A percentile compares a stretch with the other conserved stretches of the same genome.
Evolutionary conservation across 2,329 filamentous ascomycete genomes (phyloP).

Genomic region (Amauroascus niger): DNA sequence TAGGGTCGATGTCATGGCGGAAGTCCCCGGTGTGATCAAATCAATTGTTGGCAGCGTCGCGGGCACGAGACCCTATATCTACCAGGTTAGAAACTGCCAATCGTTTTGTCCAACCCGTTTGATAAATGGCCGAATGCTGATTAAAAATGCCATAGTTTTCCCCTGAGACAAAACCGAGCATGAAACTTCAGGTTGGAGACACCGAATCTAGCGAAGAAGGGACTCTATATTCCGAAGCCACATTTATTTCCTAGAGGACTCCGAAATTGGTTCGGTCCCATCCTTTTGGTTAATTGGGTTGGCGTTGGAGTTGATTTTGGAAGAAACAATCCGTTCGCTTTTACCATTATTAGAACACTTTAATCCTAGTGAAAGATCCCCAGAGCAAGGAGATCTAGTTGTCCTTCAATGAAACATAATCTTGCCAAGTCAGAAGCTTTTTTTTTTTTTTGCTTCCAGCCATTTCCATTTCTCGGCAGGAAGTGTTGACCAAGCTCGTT

Average conservation of each 20-base stretch:
- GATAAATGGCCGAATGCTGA: slow-evolving; percentile 19
- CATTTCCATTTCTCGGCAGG: neutral
- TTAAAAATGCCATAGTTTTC: slow-evolving; percentile 55
- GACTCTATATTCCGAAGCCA: slow-evolving; percentile 74
- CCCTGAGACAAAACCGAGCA: slow-evolving; percentile 53
- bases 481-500: neutral
- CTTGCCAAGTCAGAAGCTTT: neutral
- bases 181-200: slow-evolving; percentile 80
- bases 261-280: neutral
- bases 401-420: slow-evolving; percentile 7
- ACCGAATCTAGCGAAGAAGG: slow-evolving; percentile 70
- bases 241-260: slow-evolving; percentile 66
- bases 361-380: slow-evolving; percentile 9
- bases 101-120: neutral
- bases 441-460: neutral
- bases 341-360: slow-evolving; percentile 9
- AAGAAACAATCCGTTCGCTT: slow-evolving; percentile 1
- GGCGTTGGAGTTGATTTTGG: slow-evolving; percentile 16
- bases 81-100: slow-evolving; percentile 56
- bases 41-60: slow-evolving; percentile 77
- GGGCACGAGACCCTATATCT: slow-evolving; percentile 95
- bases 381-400: neutral
- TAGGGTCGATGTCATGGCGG: slow-evolving; percentile 88
- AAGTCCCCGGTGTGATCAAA: slow-evolving; percentile 93
- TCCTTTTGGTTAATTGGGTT: slow-evolving; percentile 9